Conservation (phyloP, 805 yeast genomes). For the Monosporozyma solicola region DNA sequence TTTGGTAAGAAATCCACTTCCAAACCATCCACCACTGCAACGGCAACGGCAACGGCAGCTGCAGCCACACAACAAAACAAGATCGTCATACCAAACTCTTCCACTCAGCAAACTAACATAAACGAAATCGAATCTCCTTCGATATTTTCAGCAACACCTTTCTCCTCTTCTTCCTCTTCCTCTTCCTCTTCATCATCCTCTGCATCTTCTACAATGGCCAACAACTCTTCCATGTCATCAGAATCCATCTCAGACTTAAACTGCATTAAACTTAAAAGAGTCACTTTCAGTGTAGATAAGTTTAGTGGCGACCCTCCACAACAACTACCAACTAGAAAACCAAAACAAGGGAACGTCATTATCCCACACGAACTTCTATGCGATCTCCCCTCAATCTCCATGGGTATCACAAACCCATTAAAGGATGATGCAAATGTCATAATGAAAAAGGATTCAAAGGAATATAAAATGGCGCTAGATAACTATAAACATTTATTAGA, state of each 20-base stretch:
- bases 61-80: not conserved
- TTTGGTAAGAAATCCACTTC: slow-evolving; percentile 16
- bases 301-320: slow-evolving; percentile 81
- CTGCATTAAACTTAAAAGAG: slow-evolving; percentile 44
- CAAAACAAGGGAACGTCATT: slow-evolving; percentile 68
- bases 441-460: slow-evolving; percentile 26
- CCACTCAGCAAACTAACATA: not conserved
- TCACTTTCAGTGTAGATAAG: slow-evolving; percentile 67
- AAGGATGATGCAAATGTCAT: slow-evolving; percentile 1
- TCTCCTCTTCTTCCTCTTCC: slow-evolving; percentile 4
- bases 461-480: slow-evolving; percentile 46
- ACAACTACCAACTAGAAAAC: slow-evolving; percentile 81
- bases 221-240: not conserved
- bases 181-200: slow-evolving; percentile 1
- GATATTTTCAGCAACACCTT: not conserved
- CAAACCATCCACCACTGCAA: not conserved
- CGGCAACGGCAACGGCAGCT: not conserved
- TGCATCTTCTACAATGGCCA: not conserved
- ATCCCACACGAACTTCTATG: slow-evolving; percentile 55
- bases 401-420: slow-evolving; percentile 49
- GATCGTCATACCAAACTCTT: not conserved
- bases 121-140: not conserved
- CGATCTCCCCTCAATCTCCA: slow-evolving; percentile 54
- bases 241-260: slow-evolving; percentile 2
- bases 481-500: slow-evolving; percentile 45